phyloP scores from a whole-genome alignment of 345 rosid species.

The Hypericum androsaemum region DNA sequence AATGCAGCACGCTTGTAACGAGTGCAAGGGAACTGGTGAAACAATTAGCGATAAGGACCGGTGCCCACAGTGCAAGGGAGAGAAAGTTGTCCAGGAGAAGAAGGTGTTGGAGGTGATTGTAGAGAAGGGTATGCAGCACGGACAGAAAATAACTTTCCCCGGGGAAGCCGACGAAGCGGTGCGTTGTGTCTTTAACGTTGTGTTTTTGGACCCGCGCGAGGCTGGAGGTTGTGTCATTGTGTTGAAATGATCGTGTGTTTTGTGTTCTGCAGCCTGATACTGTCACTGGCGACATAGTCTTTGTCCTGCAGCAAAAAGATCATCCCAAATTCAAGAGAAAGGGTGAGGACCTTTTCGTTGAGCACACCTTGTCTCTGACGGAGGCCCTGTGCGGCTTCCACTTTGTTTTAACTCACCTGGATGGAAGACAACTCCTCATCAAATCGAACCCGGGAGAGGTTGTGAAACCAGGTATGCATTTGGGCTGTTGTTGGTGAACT shows the following conservation, averaged over 20 bases:
- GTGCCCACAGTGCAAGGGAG: constrained; percentile 77
- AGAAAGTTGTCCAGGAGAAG: constrained; percentile 72
- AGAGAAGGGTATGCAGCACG: constrained; percentile 91
- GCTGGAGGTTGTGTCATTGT: too few relatives aligned
- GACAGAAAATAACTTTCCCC: constrained; percentile 76
- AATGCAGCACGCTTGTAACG: constrained; percentile 86
- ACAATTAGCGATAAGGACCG: constrained; percentile 60
- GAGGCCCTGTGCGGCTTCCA: constrained; percentile 94
- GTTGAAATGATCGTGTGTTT: not conserved
- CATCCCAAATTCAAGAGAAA: constrained; percentile 76
- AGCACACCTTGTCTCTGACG: constrained; percentile 63
- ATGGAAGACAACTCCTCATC: constrained; percentile 79
- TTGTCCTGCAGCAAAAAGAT: constrained; percentile 81
- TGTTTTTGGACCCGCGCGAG: not conserved
- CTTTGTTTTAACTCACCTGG: constrained; percentile 66
- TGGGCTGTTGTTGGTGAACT: not conserved
- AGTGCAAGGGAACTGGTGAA: constrained; percentile 89
- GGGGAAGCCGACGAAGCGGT: constrained; percentile 96
- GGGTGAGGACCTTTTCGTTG: constrained; percentile 79
- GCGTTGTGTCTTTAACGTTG: constrained; percentile 1
- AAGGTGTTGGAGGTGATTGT: constrained; percentile 75
- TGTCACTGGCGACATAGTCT: constrained; percentile 71
- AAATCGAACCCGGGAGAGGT: constrained; percentile 79
- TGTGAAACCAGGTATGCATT: constrained; percentile 64
- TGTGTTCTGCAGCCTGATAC: constrained; percentile 71